A percentile compares a stretch with the other conserved stretches of the same genome.
phyloP scores from a whole-genome alignment of 192 early-diverging fungal genomes.

The Radiomyces spectabilis region DNA sequence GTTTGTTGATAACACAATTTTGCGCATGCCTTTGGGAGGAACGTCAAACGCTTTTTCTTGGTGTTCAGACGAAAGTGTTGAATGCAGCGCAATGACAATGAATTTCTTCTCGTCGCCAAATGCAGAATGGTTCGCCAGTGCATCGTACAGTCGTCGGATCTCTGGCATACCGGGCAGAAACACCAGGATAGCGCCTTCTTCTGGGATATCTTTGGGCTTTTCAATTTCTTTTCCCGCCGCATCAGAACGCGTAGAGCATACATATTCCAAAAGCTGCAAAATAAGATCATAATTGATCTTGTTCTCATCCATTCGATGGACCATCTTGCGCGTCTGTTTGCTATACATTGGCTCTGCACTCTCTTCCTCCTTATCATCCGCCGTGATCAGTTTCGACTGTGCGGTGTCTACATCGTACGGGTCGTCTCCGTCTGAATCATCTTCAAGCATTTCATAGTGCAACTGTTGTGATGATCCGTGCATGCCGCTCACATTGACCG shows the following conservation, averaged over 20 bases:
- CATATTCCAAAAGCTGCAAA: constrained; percentile 31
- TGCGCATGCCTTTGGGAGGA: constrained; percentile 48
- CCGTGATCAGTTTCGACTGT: constrained; percentile 2
- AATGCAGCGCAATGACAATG: constrained; percentile 42
- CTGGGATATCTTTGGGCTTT: constrained; percentile 45
- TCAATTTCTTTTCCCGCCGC: too few relatives aligned
- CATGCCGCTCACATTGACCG: constrained; percentile 31
- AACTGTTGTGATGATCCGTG: constrained; percentile 31
- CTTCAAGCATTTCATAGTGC: constrained; percentile 22
- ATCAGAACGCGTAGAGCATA: constrained; percentile 28
- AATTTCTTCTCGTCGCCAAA: constrained; percentile 39
- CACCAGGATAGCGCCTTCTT: constrained; percentile 60
- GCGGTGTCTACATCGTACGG: constrained; percentile 7
- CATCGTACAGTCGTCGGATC: constrained; percentile 53
- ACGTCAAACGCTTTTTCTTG: constrained; percentile 63
- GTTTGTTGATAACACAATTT: constrained; percentile 72
- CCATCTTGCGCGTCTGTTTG: constrained; percentile 25
- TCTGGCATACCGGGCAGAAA: constrained; percentile 68
- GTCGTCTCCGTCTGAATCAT: constrained; percentile 21
- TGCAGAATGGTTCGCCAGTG: constrained; percentile 34
- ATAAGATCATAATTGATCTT: constrained; percentile 54
- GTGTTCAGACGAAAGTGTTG: constrained; percentile 51
- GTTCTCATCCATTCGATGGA: constrained; percentile 40
- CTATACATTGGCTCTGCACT: constrained; percentile 2
- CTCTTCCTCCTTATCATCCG: background rate